These are phyloP conservation scores for Mimosa bimucronata DNA, from an alignment of 306 rosid species.

Conservation along the genomic window DNA sequence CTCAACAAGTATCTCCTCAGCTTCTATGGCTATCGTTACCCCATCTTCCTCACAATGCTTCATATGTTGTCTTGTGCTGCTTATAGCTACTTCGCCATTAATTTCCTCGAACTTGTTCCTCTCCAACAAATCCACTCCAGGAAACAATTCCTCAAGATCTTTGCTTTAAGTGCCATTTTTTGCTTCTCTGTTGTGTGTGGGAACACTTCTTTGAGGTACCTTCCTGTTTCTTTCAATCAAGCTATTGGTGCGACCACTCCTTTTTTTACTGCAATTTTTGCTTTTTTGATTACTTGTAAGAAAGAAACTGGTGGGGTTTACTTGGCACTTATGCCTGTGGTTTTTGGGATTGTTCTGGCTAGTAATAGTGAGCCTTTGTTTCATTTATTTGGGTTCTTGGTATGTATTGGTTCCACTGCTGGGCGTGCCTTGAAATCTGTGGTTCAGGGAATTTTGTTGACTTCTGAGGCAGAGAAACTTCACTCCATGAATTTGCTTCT, in stretches of 20 bases:
- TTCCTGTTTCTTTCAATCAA: slow-evolving; percentile 89
- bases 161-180: slow-evolving; percentile 75
- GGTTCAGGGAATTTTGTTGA: slow-evolving; percentile 76
- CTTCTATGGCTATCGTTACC: slow-evolving; percentile 79
- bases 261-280: slow-evolving; percentile 85
- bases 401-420: slow-evolving; percentile 86
- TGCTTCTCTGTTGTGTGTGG: slow-evolving; percentile 97
- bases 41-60: slow-evolving; percentile 92
- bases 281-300: slow-evolving; percentile 72
- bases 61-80: slow-evolving; percentile 88
- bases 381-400: slow-evolving; percentile 76
- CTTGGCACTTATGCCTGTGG: slow-evolving; percentile 77
- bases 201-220: slow-evolving; percentile 82
- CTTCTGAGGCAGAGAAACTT: slow-evolving; percentile 88
- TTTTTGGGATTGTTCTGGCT: slow-evolving; percentile 78
- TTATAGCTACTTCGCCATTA: slow-evolving; percentile 66
- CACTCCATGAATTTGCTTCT: slow-evolving; percentile 90
- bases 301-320: slow-evolving; percentile 78
- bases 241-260: slow-evolving; percentile 97
- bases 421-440: slow-evolving; percentile 91
- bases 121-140: slow-evolving; percentile 75
- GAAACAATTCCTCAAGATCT: slow-evolving; percentile 76
- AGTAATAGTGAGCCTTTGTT: slow-evolving; percentile 84
- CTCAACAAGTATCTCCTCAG: slow-evolving; percentile 94
- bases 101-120: slow-evolving; percentile 75